These are phyloP conservation scores for Macrocybe gigantea DNA, from an alignment of 768 basidiomycete species.

Conservation along the genomic window DNA sequence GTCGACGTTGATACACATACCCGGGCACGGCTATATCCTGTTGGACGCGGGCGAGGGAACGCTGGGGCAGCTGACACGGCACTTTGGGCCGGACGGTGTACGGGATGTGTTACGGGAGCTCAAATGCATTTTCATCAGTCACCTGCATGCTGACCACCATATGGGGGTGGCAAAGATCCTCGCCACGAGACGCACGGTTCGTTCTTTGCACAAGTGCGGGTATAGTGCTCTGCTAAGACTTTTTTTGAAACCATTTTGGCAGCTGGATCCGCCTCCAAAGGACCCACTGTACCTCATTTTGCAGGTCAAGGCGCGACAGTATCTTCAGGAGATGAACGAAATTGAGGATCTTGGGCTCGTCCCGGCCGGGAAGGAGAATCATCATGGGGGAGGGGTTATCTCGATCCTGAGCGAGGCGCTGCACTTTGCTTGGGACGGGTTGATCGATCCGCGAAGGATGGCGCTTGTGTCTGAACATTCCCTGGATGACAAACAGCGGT, in stretches of 20 bases:
- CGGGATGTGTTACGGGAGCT: constrained; percentile 63
- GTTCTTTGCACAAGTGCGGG: neutral
- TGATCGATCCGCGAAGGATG: constrained; percentile 34
- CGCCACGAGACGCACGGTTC: constrained; percentile 60
- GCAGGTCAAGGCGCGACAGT: constrained; percentile 47
- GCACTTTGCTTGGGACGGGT: constrained; percentile 31
- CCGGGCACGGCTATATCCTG: constrained; percentile 66
- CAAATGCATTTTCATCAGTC: constrained; percentile 81
- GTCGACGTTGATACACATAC: constrained; percentile 71
- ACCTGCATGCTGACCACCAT: constrained; percentile 92
- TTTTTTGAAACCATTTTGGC: too few species aligned
- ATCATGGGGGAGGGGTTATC: constrained; percentile 45
- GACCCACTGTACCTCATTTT: constrained; percentile 70
- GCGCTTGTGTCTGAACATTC: constrained; percentile 40
- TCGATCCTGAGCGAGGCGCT: constrained; percentile 50
- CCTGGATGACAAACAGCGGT: constrained; percentile 25
- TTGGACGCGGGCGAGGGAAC: constrained; percentile 92
- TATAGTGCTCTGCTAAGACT: neutral
- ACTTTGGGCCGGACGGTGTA: constrained; percentile 44
- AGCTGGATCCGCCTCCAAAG: constrained; percentile 61
- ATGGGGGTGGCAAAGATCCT: constrained; percentile 75
- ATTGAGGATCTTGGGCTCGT: constrained; percentile 66
- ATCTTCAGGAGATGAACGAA: constrained; percentile 67
- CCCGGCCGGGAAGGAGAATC: constrained; percentile 15
- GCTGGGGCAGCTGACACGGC: constrained; percentile 79